phyloP scores from a whole-genome alignment of 768 basidiomycete genomes.

The Fibroporia radiculosa region DNA sequence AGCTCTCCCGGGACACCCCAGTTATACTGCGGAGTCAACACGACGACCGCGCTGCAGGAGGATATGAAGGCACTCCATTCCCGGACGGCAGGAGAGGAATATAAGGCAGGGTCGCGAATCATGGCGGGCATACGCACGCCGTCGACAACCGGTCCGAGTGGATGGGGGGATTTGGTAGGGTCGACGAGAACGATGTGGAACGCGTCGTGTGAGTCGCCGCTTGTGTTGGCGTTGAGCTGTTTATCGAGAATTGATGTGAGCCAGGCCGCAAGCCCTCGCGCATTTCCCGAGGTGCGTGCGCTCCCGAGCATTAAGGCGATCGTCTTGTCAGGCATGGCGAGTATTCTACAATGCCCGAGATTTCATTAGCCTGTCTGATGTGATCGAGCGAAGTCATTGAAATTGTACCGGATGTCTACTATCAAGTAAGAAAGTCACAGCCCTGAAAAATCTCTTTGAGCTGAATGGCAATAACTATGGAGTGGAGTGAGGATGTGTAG shows the following conservation, averaged over 20 bases:
- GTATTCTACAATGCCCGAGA: too few species aligned
- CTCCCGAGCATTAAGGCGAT: conserved; percentile 20
- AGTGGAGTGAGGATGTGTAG: too few species aligned
- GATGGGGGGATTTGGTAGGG: conserved; percentile 19
- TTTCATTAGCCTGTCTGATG: too few species aligned
- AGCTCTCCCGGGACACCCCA: conserved; percentile 30
- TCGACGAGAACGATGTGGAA: conserved; percentile 19
- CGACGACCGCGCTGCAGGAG: conserved; percentile 24
- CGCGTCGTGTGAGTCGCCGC: background rate
- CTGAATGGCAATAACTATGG: too few species aligned
- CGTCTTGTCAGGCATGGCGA: conserved; percentile 14
- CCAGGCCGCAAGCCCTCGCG: conserved; percentile 18
- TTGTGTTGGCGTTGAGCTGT: conserved; percentile 8
- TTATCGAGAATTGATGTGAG: conserved; percentile 11
- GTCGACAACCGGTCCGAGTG: conserved; percentile 21
- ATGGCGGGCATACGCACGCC: conserved; percentile 21
- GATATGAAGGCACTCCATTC: conserved; percentile 25
- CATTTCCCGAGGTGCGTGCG: conserved; percentile 17
- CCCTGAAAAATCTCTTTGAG: too few species aligned
- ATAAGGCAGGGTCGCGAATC: conserved; percentile 18
- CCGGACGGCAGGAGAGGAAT: conserved; percentile 22
- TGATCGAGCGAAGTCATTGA: too few species aligned
- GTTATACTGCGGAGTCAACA: conserved; percentile 35
- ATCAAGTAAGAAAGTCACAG: too few species aligned
- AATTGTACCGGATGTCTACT: too few species aligned